These are phyloP conservation scores for Immersiella caudata DNA, from an alignment of 495 filamentous ascomycete genomes.

Conservation along the genomic window DNA sequence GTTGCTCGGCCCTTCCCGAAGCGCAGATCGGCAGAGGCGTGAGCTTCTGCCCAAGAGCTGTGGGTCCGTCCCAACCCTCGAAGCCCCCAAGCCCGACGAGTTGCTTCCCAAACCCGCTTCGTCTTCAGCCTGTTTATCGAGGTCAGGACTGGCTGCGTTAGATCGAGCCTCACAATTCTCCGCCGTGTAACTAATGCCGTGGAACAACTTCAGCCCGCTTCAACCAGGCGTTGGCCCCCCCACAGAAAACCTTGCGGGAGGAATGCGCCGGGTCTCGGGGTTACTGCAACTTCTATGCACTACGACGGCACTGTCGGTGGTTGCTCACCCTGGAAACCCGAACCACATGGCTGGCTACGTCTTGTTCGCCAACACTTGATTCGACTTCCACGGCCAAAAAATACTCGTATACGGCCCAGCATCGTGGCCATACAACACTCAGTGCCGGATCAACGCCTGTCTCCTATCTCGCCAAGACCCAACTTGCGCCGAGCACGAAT, in stretches of 20 bases:
- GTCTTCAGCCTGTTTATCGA: conserved; percentile 5
- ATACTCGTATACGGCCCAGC: not conserved
- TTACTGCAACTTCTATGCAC: not conserved
- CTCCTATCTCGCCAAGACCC: not conserved
- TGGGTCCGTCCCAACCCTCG: conserved; percentile 1
- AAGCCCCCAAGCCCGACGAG: not conserved
- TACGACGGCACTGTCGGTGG: not conserved
- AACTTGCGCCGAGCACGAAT: not conserved
- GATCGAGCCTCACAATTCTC: conserved; percentile 1
- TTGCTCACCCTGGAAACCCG: not conserved
- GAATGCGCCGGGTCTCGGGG: conserved; percentile 1
- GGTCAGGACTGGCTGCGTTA: not conserved
- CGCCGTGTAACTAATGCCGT: conserved; percentile 17
- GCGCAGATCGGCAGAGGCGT: conserved; percentile 18
- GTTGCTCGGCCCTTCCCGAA: conserved; percentile 18
- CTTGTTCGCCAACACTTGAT: not conserved
- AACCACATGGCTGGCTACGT: not conserved
- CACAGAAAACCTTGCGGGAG: not conserved
- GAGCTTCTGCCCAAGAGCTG: not conserved
- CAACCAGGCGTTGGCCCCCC: not conserved
- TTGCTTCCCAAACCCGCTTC: conserved; percentile 10
- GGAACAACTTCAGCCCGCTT: conserved; percentile 8
- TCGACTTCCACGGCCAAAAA: not conserved
- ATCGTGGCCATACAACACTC: not conserved
- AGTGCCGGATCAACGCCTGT: not conserved